Percentiles rank a stretch among this genome's conserved stretches.
Conservation (phyloP, 331 rosid genomes). For the Malus hybrid region DNA sequence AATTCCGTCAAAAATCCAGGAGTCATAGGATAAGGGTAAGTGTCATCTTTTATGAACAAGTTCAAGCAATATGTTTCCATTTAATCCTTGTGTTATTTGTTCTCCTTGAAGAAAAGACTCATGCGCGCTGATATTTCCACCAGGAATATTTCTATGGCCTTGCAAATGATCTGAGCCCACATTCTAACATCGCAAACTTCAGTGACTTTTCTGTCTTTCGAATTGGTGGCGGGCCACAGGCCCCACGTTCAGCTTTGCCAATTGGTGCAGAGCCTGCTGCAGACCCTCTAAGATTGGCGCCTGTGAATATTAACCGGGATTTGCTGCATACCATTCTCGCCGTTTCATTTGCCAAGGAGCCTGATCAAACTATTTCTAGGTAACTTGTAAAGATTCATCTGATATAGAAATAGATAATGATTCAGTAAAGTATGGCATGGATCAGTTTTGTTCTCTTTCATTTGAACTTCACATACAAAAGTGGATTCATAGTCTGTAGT, state of each 20-base stretch:
- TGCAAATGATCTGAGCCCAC: slow-evolving; percentile 80
- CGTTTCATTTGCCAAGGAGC: slow-evolving; percentile 84
- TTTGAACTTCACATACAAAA: background rate
- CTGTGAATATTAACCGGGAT: slow-evolving; percentile 69
- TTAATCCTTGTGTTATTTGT: slow-evolving; percentile 3
- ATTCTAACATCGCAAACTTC: slow-evolving; percentile 76
- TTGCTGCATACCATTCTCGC: slow-evolving; percentile 80
- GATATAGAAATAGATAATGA: background rate
- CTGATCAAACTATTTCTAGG: slow-evolving; percentile 89
- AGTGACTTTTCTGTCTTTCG: slow-evolving; percentile 71
- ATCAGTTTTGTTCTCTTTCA: background rate
- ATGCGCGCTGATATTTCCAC: slow-evolving; percentile 16
- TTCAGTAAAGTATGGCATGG: background rate
- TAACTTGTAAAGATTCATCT: slow-evolving; percentile 13
- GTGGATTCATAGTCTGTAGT: background rate
- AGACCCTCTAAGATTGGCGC: slow-evolving; percentile 81
- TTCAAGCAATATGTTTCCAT: background rate
- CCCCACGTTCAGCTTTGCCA: slow-evolving; percentile 95
- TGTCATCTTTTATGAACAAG: background rate
- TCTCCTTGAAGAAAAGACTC: slow-evolving; percentile 1
- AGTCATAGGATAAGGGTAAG: slow-evolving; percentile 76
- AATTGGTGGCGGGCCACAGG: slow-evolving; percentile 96
- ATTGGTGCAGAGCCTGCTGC: slow-evolving; percentile 98
- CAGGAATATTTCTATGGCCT: slow-evolving; percentile 98
- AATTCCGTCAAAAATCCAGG: slow-evolving; percentile 77